phyloP scores from a whole-genome alignment of 2,329 filamentous ascomycete genomes.

The Penicillium sp. region DNA sequence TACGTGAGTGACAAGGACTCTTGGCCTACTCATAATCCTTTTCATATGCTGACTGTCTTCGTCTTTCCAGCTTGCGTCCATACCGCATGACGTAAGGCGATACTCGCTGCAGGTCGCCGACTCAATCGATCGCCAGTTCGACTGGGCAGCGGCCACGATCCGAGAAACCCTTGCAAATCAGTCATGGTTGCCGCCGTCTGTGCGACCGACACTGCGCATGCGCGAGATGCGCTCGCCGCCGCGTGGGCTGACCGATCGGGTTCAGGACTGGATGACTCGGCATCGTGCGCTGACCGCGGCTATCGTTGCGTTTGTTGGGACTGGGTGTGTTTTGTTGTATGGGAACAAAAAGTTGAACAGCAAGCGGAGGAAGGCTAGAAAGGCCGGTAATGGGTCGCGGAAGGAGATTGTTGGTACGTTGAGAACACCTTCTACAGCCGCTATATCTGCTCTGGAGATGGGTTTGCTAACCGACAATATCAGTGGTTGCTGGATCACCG shows the following conservation, averaged over 20 bases:
- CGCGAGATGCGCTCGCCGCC: conserved; percentile 35
- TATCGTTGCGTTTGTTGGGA: conserved; percentile 70
- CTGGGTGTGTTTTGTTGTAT: conserved; percentile 60
- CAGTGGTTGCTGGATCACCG: conserved; percentile 83
- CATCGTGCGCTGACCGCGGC: conserved; percentile 75
- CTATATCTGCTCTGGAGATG: not conserved
- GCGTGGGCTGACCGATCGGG: conserved; percentile 53
- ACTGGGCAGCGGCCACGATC: conserved; percentile 70
- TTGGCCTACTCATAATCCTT: not conserved
- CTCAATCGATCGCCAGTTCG: conserved; percentile 78
- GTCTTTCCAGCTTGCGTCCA: conserved; percentile 54
- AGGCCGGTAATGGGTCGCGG: conserved; percentile 79
- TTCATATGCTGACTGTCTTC: conserved; percentile 13
- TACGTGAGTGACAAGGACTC: conserved; percentile 57
- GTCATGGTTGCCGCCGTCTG: conserved; percentile 71
- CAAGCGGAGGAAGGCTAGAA: conserved; percentile 72
- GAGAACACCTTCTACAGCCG: conserved; percentile 8
- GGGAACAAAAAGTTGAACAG: conserved; percentile 61
- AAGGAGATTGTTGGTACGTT: conserved; percentile 71
- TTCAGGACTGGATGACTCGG: conserved; percentile 70
- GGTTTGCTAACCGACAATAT: conserved; percentile 36
- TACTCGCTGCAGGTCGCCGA: conserved; percentile 76
- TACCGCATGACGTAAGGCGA: conserved; percentile 66
- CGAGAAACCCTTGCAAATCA: conserved; percentile 69
- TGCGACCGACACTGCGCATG: conserved; percentile 56